phyloP scores from a whole-genome alignment of 2,329 filamentous ascomycete genomes.

The Diaporthe sp. region DNA sequence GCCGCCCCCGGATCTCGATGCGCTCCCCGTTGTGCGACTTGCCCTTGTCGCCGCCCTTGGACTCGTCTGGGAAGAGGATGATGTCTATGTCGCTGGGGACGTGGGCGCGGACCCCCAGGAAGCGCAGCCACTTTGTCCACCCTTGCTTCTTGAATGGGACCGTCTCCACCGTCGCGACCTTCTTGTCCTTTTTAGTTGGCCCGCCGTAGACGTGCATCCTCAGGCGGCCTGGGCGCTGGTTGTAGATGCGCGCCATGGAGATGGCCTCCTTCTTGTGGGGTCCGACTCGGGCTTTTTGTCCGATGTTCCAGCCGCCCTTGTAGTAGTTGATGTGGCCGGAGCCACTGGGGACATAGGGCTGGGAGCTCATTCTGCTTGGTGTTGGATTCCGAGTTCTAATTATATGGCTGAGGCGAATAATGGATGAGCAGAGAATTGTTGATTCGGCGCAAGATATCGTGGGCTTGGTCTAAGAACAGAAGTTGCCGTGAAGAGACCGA shows the following conservation, averaged over 20 bases:
- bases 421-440: background rate
- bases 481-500: background rate
- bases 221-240: background rate
- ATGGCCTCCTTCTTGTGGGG: slow-evolving; percentile 20
- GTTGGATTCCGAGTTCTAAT: too few relatives aligned
- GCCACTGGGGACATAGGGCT: background rate
- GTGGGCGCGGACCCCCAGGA: background rate
- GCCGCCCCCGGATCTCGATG: slow-evolving; percentile 12
- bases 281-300: slow-evolving; percentile 15
- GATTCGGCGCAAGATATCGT: background rate
- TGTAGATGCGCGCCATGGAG: slow-evolving; percentile 18
- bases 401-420: background rate
- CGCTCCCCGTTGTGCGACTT: background rate
- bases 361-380: background rate
- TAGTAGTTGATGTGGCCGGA: slow-evolving; percentile 1
- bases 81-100: slow-evolving; percentile 2
- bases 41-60: background rate
- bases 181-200: slow-evolving; percentile 11
- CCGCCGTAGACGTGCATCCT: slow-evolving; percentile 16
- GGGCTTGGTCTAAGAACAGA: background rate
- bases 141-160: slow-evolving; percentile 20
- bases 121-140: slow-evolving; percentile 12
- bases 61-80: slow-evolving; percentile 19
- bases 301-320: slow-evolving; percentile 14
- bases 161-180: slow-evolving; percentile 6